Base-by-base conservation (phyloP, 2,329 filamentous ascomycete species). In the Ilyonectria sp. region DNA sequence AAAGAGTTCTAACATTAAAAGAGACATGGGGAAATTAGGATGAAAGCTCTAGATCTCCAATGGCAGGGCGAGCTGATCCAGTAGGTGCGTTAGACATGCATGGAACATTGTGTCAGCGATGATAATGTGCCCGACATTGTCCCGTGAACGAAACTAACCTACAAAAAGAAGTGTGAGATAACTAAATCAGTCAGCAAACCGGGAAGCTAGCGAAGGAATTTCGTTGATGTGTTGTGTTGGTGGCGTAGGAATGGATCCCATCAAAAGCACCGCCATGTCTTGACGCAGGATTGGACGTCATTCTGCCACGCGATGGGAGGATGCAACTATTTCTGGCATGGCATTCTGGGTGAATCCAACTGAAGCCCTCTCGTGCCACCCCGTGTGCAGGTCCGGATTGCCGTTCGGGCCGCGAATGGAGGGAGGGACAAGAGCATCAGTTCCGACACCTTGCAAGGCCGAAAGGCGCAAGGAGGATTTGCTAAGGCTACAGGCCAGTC, bases 291-390 rank as follows among this genome's bases (percentile, higher is more conserved):
- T 61, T 54, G 58, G 58, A 9, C 49, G 58, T 13, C 23, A 43
- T 17, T 17, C 29, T 58, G 59, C 54, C 53, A 67, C 59, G 31
- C 37, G 7, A 37, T n/a, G 13, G 26, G 9, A 15, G 33, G 13
- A 15, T 29, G 19, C 13, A 23, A 17, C 63, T 66, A 58, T 57
- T 66, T 55, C 52, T 53, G 29, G 59, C 17, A 9, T 19, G 19
- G 6, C 13, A 15, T 33, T 35, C 21, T 17, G 21, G 17, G 53
- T 19, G 33, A 15, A 26, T 29, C 33, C 21, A 23, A 17, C 29
- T 21, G 29, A 11, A 44, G 31, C 26, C 10, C 15, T 10, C 17
- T 19, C 33, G 56, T 65, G 44, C 31, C 56, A 65, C 63, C 31
- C 56, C 63, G 60, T 60, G 23, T 55, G 29, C 44, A 50, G 29